Evolutionary conservation across 371 early-diverging fungal genomes (phyloP).

Genomic region (Chytridium lagenaria): DNA sequence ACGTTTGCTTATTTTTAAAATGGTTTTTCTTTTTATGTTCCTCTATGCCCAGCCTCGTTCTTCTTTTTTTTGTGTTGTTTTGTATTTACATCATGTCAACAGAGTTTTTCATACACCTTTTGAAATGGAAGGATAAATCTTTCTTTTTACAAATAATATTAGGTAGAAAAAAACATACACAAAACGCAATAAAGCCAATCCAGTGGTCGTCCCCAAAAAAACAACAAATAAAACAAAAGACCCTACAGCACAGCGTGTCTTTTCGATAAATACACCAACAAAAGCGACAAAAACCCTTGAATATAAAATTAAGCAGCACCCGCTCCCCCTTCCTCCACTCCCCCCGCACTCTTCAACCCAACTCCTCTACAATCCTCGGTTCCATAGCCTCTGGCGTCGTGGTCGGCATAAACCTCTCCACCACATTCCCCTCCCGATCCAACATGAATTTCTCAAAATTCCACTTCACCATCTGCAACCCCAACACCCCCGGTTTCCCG

Average conservation of each 20-base stretch:
- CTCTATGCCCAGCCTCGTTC: background rate
- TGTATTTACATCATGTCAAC: background rate
- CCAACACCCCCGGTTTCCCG: conserved; percentile 41
- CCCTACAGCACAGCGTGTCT: too few species aligned
- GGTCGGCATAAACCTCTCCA: conserved; percentile 51
- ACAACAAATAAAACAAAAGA: too few species aligned
- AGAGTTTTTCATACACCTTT: too few species aligned
- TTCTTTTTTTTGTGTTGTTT: background rate
- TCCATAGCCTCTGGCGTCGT: conserved; percentile 39
- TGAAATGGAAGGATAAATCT: too few species aligned
- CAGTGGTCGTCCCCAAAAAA: too few species aligned
- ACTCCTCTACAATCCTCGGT: conserved; percentile 36
- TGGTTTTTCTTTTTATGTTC: too few species aligned
- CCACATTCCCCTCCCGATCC: conserved; percentile 55
- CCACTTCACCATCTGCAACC: conserved; percentile 43
- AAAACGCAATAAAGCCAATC: too few species aligned
- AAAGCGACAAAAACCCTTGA: background rate
- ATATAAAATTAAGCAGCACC: background rate
- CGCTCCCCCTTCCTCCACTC: background rate
- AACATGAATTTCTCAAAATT: conserved; percentile 61
- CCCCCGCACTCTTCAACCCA: conserved; percentile 9
- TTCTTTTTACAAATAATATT: too few species aligned
- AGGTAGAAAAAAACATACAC: too few species aligned
- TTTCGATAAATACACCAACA: too few species aligned
- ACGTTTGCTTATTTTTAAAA: background rate